Base-by-base conservation (phyloP, 768 basidiomycete genomes). In the Kwoniella shandongensis region DNA sequence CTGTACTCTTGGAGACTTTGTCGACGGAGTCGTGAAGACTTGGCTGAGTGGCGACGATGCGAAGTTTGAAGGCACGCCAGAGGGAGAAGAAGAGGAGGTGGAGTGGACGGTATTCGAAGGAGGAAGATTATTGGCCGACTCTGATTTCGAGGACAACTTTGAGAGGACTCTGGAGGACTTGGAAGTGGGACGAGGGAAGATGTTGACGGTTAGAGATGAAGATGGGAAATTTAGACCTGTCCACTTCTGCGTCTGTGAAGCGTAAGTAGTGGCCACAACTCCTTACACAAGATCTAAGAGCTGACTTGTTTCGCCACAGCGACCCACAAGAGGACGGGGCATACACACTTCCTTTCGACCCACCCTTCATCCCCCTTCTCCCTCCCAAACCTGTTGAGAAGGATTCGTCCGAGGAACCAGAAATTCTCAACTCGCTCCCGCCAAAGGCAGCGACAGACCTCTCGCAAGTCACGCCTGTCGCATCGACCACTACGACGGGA, bases 71-170 rank as follows among this genome's bases (percentile, higher is more conserved):
- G 51, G 18, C 8, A 80, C 80, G 7, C 65, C 54, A 11, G 47
- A 61, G 5, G 66, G 66, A 17, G 77, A 79, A 8, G 79, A 80
- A 15, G 78, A 80, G 4, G 82, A 81, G 7, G 69, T 90, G n/a
- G 79, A 83, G 54, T 89, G 86, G 67, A 81, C 80, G 5, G 76
- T 81, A 1, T 78, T 88, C 15, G 87, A 97, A 75, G 91, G 88
- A 44, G 86, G 87, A 66, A 81, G 92, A 41, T 77, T 99, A 42
- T 78, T 99, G 53, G 87, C 85, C 62, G 96, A 98, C 69, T 90
- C 91, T 6, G 94, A 98, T 70, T 94, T 88, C 82, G 87, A 90
- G 44, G 93, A 97, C 67, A 97, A 97, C 67, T 72, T 83, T 59
- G 86, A 83, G 2, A 81, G 87, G 59, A 91, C 89, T 44, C 73